Percentiles rank a stretch among this genome's conserved stretches.
Conservation (phyloP, 2,329 filamentous ascomycete genomes). For the Fusarium sp. region DNA sequence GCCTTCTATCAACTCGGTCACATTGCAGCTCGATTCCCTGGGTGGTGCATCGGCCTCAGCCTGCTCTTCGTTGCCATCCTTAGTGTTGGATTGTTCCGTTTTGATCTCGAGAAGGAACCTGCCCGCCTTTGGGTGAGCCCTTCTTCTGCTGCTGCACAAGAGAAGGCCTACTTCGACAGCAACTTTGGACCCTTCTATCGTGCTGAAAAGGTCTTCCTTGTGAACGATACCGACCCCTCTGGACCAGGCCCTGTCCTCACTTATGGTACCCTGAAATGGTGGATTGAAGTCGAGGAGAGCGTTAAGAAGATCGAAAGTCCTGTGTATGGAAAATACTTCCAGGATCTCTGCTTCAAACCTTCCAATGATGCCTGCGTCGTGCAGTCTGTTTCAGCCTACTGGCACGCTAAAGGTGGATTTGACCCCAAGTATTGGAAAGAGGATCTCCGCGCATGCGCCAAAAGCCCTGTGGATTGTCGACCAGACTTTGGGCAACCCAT, state of each 20-base stretch:
- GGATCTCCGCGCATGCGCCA: conserved; percentile 77
- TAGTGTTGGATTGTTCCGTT: conserved; percentile 88
- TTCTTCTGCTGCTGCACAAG: conserved; percentile 86
- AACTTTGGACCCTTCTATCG: conserved; percentile 97
- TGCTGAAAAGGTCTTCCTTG: conserved; percentile 90
- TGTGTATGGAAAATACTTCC: conserved; percentile 74
- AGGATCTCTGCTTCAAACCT: conserved; percentile 95
- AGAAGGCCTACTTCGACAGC: conserved; percentile 92
- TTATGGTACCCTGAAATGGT: conserved; percentile 92
- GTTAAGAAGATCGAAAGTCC: conserved; percentile 78
- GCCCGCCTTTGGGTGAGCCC: conserved; percentile 98
- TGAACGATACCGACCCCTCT: conserved; percentile 80
- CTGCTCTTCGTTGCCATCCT: conserved; percentile 81
- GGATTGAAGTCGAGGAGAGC: conserved; percentile 88
- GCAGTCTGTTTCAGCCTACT: conserved; percentile 93
- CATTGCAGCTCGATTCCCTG: conserved; percentile 84
- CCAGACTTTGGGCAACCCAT: conserved; percentile 91
- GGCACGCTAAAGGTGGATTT: conserved; percentile 67
- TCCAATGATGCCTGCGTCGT: conserved; percentile 90
- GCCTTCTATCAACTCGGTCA: conserved; percentile 85
- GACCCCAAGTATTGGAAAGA: conserved; percentile 73
- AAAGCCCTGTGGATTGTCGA: conserved; percentile 84
- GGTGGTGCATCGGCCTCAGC: conserved; percentile 81
- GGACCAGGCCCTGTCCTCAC: conserved; percentile 82
- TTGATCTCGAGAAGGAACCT: conserved; percentile 90